These are phyloP conservation scores for Candida pini DNA, from an alignment of 805 yeast species.

Conservation along the genomic window DNA sequence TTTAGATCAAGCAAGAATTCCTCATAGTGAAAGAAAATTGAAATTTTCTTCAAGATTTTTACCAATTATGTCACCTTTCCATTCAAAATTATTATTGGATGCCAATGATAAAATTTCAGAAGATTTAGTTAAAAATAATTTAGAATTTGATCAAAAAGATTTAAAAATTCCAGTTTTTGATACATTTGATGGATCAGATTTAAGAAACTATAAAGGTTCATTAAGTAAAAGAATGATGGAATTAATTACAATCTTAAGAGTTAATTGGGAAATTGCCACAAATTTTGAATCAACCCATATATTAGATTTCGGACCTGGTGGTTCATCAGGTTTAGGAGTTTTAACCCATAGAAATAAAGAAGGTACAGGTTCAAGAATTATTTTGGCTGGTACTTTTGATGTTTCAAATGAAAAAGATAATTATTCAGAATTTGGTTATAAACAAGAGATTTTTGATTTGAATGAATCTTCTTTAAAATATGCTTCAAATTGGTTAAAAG, in stretches of 20 bases:
- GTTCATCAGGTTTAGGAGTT: constrained; percentile 92
- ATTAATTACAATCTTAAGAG: constrained; percentile 84
- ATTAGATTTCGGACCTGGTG: constrained; percentile 98
- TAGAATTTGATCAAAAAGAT: constrained; percentile 49
- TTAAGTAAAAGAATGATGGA: constrained; percentile 66
- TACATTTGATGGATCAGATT: constrained; percentile 78
- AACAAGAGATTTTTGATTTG: constrained; percentile 86
- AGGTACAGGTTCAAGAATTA: constrained; percentile 94
- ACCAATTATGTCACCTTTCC: constrained; percentile 96
- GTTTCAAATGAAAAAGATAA: constrained; percentile 49
- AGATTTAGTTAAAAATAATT: constrained; percentile 56
- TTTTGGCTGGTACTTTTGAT: constrained; percentile 89
- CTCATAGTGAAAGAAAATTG: constrained; percentile 88
- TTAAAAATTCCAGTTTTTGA: constrained; percentile 86
- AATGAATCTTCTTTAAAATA: constrained; percentile 60
- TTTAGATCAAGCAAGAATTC: constrained; percentile 91
- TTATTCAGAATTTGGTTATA: constrained; percentile 94
- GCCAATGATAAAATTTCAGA: constrained; percentile 63
- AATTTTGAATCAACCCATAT: constrained; percentile 78
- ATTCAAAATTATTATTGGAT: constrained; percentile 73
- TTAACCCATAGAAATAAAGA: constrained; percentile 96
- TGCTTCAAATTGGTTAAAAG: constrained; percentile 88
- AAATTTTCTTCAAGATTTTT: constrained; percentile 89
- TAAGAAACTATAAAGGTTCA: constrained; percentile 50
- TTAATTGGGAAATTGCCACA: constrained; percentile 92